phyloP scores from a whole-genome alignment of 305 asterid species.

The Fraxinus xanthoxyloides region DNA sequence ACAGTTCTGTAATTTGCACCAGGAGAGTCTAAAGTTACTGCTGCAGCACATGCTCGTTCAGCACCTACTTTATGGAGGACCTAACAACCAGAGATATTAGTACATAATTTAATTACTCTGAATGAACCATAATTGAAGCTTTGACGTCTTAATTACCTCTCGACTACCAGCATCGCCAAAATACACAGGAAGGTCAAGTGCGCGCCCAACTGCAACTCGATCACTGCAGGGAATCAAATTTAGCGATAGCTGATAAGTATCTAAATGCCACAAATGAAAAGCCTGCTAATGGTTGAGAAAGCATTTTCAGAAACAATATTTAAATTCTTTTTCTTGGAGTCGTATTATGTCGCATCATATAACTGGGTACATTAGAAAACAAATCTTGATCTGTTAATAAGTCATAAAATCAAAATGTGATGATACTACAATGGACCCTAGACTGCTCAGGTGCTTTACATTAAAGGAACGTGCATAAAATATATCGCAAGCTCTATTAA shows the following conservation, averaged over 20 bases:
- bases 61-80: conserved; percentile 98
- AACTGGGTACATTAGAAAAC: neutral
- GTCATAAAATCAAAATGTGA: neutral
- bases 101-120: neutral
- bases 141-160: conserved; percentile 56
- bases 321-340: neutral
- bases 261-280: neutral
- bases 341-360: conserved; percentile 3
- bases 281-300: conserved; percentile 10
- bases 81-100: conserved; percentile 35
- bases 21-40: conserved; percentile 92
- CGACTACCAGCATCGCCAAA: conserved; percentile 99
- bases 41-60: conserved; percentile 98
- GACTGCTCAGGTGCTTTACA: neutral
- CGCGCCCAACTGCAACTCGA: conserved; percentile 92
- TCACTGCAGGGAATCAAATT: conserved; percentile 57
- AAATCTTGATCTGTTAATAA: neutral
- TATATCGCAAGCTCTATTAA: neutral
- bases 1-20: conserved; percentile 99
- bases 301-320: conserved; percentile 11
- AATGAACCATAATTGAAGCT: conserved; percentile 15
- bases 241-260: conserved; percentile 17
- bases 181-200: conserved; percentile 97
- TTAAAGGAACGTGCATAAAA: neutral
- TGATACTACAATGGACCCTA: neutral